These are phyloP conservation scores for Prinsepia uniflora DNA, from an alignment of 306 rosid species.

Conservation along the genomic window DNA sequence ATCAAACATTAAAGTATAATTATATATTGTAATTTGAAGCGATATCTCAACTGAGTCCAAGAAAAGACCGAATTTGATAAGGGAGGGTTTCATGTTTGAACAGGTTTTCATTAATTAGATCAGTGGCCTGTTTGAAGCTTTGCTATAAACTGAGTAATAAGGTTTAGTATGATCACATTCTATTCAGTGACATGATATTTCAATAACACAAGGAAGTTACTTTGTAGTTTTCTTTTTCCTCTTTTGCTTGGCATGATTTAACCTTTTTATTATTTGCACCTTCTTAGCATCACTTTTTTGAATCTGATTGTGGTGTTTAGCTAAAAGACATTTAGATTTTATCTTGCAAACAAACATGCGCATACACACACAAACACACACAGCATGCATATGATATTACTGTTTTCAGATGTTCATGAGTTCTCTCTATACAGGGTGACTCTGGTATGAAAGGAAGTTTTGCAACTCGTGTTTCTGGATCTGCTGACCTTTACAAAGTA, in stretches of 20 bases:
- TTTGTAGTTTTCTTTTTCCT: background rate
- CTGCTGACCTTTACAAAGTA: constrained; percentile 90
- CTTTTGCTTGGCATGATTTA: background rate
- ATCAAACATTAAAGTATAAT: background rate
- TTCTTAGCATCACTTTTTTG: background rate
- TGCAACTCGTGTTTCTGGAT: constrained; percentile 92
- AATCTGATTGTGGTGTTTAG: background rate
- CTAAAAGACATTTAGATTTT: background rate
- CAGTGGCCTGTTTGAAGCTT: background rate
- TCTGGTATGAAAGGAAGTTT: constrained; percentile 79
- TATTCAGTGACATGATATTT: background rate
- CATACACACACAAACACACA: background rate
- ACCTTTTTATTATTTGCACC: background rate
- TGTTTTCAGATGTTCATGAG: constrained; percentile 13
- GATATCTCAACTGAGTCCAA: background rate
- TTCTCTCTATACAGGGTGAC: constrained; percentile 52
- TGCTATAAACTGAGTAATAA: background rate
- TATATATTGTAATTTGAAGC: background rate
- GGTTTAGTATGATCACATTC: background rate
- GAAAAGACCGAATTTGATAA: background rate
- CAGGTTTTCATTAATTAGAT: background rate
- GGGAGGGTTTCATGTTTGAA: background rate
- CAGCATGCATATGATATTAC: background rate
- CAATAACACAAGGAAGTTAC: background rate
- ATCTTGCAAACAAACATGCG: background rate